Percentiles rank a stretch among this genome's conserved stretches.
phyloP scores from a whole-genome alignment of 23 red algal species.

The Chondrus crispus region DNA sequence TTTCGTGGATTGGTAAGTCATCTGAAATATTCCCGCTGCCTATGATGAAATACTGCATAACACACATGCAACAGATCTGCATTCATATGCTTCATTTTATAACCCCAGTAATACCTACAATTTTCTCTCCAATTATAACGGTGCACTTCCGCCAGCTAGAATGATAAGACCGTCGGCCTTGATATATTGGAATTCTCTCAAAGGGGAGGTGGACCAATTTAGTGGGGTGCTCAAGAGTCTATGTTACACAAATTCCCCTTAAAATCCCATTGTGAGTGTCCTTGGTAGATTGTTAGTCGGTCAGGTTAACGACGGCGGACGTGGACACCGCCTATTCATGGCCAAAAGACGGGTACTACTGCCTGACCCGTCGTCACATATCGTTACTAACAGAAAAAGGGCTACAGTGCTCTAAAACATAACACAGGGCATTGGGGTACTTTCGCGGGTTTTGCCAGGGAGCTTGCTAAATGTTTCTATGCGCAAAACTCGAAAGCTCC shows the following conservation, averaged over 20 bases:
- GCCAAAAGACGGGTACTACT: neutral
- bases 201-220: neutral
- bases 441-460: neutral
- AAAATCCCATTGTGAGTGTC: constrained; percentile 1
- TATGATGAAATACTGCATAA: neutral
- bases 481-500: too few relatives aligned
- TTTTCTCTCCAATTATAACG: neutral
- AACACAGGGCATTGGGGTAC: neutral
- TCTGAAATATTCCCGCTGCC: neutral
- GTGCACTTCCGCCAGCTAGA: neutral
- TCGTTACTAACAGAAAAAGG: neutral
- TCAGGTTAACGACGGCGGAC: neutral
- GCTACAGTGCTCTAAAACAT: neutral
- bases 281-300: neutral
- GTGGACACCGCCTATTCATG: neutral
- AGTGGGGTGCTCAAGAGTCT: neutral
- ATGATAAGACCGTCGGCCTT: neutral
- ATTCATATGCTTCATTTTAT: constrained; percentile 5
- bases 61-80: neutral
- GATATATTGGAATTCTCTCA: neutral
- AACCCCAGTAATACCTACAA: neutral
- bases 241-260: neutral
- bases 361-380: neutral
- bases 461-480: neutral
- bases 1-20: neutral